Percentiles rank a stretch among this genome's conserved stretches.
These are phyloP conservation scores for Umbellularia californica DNA, from an alignment of 164 flowering plant genomes.

Conservation along the genomic window DNA sequence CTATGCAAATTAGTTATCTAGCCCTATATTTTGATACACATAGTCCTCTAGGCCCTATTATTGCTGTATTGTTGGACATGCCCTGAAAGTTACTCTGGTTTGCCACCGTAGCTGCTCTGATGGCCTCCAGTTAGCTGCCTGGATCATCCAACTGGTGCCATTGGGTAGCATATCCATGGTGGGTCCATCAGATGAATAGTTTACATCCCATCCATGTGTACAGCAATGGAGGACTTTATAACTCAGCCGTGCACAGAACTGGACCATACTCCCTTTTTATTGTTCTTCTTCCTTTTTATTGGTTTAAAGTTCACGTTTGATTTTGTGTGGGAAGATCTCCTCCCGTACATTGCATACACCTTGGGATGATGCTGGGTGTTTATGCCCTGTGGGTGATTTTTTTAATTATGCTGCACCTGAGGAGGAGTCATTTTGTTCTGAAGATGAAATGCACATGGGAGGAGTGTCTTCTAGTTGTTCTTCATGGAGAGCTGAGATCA, in stretches of 20 bases:
- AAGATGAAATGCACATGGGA: slow-evolving; percentile 23
- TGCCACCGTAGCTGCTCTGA: not conserved
- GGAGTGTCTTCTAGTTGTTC: slow-evolving; percentile 27
- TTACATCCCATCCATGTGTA: not conserved
- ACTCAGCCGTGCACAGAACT: not conserved
- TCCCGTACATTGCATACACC: slow-evolving; percentile 85
- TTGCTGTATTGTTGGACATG: not conserved
- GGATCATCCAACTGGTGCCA: not conserved
- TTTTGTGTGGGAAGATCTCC: slow-evolving; percentile 51
- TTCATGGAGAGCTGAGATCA: slow-evolving; percentile 11
- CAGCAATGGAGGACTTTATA: not conserved
- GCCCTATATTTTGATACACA: not conserved
- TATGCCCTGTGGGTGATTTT: slow-evolving; percentile 94
- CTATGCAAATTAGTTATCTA: too few species aligned
- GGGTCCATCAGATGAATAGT: not conserved
- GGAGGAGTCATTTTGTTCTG: slow-evolving; percentile 32
- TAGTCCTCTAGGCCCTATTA: not conserved
- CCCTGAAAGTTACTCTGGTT: not conserved
- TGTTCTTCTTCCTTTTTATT: not conserved
- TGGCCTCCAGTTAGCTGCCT: not conserved
- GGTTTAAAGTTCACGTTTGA: not conserved
- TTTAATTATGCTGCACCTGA: slow-evolving; percentile 91
- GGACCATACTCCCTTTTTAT: not conserved
- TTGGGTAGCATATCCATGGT: not conserved
- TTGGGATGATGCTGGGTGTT: slow-evolving; percentile 97